Evolutionary conservation across 1,139 yeast genomes (phyloP), one percentile per base, ranked within the genome.

Genomic region (Yueomyces sp.): DNA sequence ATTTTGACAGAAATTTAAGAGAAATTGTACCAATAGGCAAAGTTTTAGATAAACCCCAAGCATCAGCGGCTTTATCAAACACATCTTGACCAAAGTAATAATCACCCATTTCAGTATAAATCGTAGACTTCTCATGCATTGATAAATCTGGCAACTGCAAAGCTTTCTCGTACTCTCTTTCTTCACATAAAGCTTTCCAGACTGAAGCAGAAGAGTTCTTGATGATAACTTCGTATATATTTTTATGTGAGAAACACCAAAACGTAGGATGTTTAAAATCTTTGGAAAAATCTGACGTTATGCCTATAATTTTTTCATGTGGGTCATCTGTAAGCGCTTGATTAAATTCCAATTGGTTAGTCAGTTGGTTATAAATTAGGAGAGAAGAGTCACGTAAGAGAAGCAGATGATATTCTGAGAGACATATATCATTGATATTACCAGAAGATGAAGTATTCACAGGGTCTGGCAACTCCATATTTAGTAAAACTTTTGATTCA

Each of bases 171-270:
- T 70, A 89, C 45, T 75, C 69, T 1, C 76, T 73, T 55, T 75
- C 69, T 38, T 73, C 75, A 44, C 82, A 69, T 57, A 84, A 71
- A 4, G 81, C 71, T 48, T 73, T 74, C 96, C 96, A 86, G 3
- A 87, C 79, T 27, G 84, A 81, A 4, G 72, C 66, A 4, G 78
- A 69, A 57, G 91, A 97, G 51, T 82, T 73, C 32, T 70, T 72
- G 7, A 84, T 67, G 3, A 84, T 70, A 7, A 93, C 63, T 57
- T 93, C 95, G 54, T 70, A 80, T 8, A 85, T 72, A 39, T 60
- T 66, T 2, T 59, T 52, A 27, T 63, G 57, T 0, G 83, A 71
- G 50, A 64, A 77, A 3, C 76, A 61, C 91, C 91, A 81, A 50
- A 64, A 78, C 0, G 85, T 79, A 3, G 55, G 50, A 1, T 60